These are phyloP conservation scores for Linum tenue DNA, from an alignment of 345 rosid genomes.

Conservation along the genomic window DNA sequence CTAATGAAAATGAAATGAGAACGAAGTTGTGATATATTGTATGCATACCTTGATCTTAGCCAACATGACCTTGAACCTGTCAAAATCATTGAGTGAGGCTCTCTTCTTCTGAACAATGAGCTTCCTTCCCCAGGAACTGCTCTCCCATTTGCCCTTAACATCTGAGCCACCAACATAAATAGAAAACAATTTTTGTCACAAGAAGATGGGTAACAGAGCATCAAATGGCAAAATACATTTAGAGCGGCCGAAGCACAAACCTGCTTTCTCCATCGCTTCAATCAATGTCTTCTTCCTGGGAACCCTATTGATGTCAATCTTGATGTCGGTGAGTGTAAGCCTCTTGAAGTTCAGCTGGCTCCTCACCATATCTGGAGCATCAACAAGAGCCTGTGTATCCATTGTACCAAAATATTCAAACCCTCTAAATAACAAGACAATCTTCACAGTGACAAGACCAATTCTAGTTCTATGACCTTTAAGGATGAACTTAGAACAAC, in stretches of 20 bases:
- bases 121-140: constrained; percentile 20
- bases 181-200: background rate
- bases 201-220: background rate
- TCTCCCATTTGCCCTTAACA: constrained; percentile 23
- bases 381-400: constrained; percentile 17
- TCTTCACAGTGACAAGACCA: no score
- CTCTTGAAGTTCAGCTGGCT: constrained; percentile 23
- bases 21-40: background rate
- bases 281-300: constrained; percentile 16
- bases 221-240: background rate
- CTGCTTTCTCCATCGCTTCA: constrained; percentile 21
- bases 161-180: constrained; percentile 3
- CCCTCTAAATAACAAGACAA: background rate
- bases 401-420: background rate
- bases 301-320: constrained; percentile 21
- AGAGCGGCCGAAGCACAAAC: background rate
- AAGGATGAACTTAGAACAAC: no score
- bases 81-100: constrained; percentile 15
- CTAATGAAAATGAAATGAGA: background rate
- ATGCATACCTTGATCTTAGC: constrained; percentile 16
- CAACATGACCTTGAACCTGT: constrained; percentile 20
- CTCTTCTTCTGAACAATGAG: constrained; percentile 13
- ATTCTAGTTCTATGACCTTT: no score
- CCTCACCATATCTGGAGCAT: constrained; percentile 24
- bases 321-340: constrained; percentile 19